Conservation (phyloP, 768 basidiomycete species). For the Lactifluus piperatus region DNA sequence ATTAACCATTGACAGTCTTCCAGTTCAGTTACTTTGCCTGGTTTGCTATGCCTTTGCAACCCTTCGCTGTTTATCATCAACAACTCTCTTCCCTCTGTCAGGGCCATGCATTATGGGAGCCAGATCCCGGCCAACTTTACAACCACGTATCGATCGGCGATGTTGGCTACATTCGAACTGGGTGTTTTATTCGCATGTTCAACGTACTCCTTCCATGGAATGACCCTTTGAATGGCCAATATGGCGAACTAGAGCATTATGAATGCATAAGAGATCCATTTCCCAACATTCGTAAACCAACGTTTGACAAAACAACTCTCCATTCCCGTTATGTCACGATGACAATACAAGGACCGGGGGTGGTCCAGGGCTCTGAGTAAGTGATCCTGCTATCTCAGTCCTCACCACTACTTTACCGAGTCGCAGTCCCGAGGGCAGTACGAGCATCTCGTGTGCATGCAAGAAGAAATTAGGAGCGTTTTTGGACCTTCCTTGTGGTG, state of each 20-base stretch:
- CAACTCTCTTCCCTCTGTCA: conserved; percentile 3
- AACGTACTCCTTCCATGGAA: conserved; percentile 4
- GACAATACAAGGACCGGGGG: background rate
- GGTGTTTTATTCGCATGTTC: conserved; percentile 17
- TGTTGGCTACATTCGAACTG: conserved; percentile 17
- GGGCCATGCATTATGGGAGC: conserved; percentile 17
- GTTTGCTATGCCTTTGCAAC: background rate
- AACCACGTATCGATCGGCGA: conserved; percentile 16
- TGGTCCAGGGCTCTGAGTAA: background rate
- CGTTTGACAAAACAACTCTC: background rate
- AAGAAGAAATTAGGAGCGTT: background rate
- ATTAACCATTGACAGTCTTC: too few species aligned
- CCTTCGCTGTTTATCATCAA: conserved; percentile 3
- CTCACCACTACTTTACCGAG: background rate
- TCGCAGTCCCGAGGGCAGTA: background rate
- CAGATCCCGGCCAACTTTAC: conserved; percentile 14
- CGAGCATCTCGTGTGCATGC: background rate
- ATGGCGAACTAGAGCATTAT: background rate
- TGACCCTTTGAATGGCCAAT: background rate
- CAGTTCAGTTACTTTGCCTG: too few species aligned
- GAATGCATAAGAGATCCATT: background rate
- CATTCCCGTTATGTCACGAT: background rate
- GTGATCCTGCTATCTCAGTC: background rate
- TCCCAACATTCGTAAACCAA: background rate
- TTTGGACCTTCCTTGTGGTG: background rate